Evolutionary conservation across 495 filamentous ascomycete genomes (phyloP), one percentile per base, ranked within the genome.

Genomic region (Delitschia confertaspora): DNA sequence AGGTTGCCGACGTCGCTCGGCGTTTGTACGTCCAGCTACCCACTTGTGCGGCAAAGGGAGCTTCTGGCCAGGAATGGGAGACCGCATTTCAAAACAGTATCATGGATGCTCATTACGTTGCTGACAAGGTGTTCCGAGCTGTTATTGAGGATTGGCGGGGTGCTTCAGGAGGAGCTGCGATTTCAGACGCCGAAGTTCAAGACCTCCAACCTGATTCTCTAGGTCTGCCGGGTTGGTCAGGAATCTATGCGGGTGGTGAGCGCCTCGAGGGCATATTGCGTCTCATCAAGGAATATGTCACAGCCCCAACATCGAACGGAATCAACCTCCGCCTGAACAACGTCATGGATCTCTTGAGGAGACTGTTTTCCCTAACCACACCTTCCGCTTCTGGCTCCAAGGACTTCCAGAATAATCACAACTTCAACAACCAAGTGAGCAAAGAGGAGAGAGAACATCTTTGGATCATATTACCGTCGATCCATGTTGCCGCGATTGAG

Each of bases 131-230:
- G 5, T 87, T 91, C 59, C 75, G 88, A 25, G 74, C 78, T 21
- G 67, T 91, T 1, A 58, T 79, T 6, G 86, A 93, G 54, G 81
- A 83, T 44, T 88, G 85, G 83, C 73, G 82, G 53, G 75, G 84
- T 9, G 62, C 68, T 11, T 68, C 62, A 4, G 66, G 65, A 4
- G 33, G 33, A n/a, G 38, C 16, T 10, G 32, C 38, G 11, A 46
- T 43, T 23, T 10, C 55, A 14, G 65, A 60, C 14, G 51, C 64
- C 19, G 65, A 68, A 45, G 54, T 74, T 9, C 53, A 61, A 16
- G 61, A 67, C 30, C 48, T 49, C 5, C 60, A 58, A 7, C 20
- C 61, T 19, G 66, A 71, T 49, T 42, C 61, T 3, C 48, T 78
- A 27, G 76, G 76, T 22, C 65, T 89, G 34, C 71, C 75, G 4